Evolutionary conservation across 192 early-diverging fungal genomes (phyloP), one percentile per base, ranked within the genome.

Genomic region (Coemansia asiatica): DNA sequence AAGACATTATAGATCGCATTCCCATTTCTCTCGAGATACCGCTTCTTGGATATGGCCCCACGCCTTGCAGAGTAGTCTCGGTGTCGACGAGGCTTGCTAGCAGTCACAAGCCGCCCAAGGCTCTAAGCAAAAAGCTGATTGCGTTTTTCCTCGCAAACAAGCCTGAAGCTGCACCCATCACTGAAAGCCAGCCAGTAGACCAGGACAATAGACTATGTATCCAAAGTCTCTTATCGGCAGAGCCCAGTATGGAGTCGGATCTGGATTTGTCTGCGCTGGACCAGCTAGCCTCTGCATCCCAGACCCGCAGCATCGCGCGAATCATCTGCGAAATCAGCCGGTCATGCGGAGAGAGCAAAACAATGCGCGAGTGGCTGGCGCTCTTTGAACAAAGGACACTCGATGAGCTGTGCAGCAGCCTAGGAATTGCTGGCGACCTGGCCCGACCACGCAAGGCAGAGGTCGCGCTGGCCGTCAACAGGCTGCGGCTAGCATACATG

Each of bases 261-360:
- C 68, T 85, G 40, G 76, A 84, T 51, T 50, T 87, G n/a, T 74
- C 83, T 1, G 82, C 76, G 12, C 68, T 87, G 19, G 84, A 85
- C 60, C 86, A 87, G 59, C 76, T 87, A 4, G 81, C 69, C 2
- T 76, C 82, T 8, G 25, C 40, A 5, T 84, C 86, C 12, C 86
- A 87, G 59, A 79, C 84, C 40, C 79, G 84, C 19, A 59, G 62
- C 47, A 84, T 87, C 57, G 73, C 85, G 2, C 60, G 48, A 15
- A 66, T 75, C 31, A 58, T 87, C 5, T 65, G 67, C 10, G 7
- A 19, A 15, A 48, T 69, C n/a, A 15, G 60, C 18, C 63, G 38
- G 23, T 46, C 33, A n/a, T 12, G 33, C 7, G 63, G 56, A 5
- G 27, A 73, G 22, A 51, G 44, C 36, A 54, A 56, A 53, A 69